Conservation (phyloP, 352 stramenopile species). For the Phytophthora europaea region DNA sequence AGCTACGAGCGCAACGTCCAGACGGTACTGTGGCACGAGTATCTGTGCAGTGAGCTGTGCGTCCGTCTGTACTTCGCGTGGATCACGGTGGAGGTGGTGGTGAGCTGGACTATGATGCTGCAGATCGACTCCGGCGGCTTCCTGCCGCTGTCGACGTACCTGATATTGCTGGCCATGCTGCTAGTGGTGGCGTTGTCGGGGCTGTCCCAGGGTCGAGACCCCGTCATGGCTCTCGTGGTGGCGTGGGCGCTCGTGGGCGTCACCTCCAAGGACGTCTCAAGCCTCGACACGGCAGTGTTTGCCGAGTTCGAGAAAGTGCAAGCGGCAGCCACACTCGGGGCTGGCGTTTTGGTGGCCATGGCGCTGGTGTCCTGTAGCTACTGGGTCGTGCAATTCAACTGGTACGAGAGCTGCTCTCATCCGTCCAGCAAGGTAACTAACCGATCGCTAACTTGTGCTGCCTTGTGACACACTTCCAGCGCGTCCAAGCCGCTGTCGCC, state of each 20-base stretch:
- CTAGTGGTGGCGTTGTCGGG: conserved; percentile 53
- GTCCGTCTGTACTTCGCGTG: conserved; percentile 77
- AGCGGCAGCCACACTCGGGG: conserved; percentile 47
- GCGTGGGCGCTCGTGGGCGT: conserved; percentile 63
- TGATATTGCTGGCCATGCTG: conserved; percentile 56
- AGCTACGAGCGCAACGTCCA: conserved; percentile 58
- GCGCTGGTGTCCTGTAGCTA: conserved; percentile 46
- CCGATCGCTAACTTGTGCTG: conserved; percentile 24
- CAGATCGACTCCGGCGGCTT: conserved; percentile 48
- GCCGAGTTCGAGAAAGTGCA: conserved; percentile 57
- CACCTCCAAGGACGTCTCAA: conserved; percentile 47
- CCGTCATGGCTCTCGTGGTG: conserved; percentile 62
- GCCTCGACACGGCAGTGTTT: conserved; percentile 25
- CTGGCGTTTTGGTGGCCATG: conserved; percentile 39
- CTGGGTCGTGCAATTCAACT: conserved; percentile 31
- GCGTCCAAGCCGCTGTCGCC: conserved; percentile 18
- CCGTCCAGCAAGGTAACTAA: conserved; percentile 20
- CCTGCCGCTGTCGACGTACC: conserved; percentile 53
- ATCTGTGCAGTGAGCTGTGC: conserved; percentile 67
- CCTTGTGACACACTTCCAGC: conserved; percentile 16
- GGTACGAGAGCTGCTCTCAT: conserved; percentile 31
- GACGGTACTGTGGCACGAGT: conserved; percentile 62
- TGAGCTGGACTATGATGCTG: conserved; percentile 68
- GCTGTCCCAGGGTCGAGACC: conserved; percentile 61
- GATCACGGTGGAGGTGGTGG: conserved; percentile 58